Conservation (phyloP, 2,329 filamentous ascomycete genomes). For the Verticillium tricorpus region DNA sequence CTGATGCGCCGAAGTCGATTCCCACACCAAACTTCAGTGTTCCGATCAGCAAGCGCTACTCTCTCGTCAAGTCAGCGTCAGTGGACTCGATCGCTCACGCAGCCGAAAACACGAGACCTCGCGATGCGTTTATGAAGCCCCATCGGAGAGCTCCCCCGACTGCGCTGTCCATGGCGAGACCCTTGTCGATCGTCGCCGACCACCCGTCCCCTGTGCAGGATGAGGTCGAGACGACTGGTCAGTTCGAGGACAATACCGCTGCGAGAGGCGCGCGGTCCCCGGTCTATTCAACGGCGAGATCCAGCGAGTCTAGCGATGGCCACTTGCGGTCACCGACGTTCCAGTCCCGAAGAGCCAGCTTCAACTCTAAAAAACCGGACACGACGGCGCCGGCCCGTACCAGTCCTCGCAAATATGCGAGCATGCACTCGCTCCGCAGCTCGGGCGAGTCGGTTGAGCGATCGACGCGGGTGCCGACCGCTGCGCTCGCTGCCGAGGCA, state of each 20-base stretch:
- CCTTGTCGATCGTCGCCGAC: slow-evolving; percentile 51
- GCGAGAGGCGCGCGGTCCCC: slow-evolving; percentile 8
- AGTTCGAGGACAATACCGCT: slow-evolving; percentile 16
- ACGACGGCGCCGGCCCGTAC: slow-evolving; percentile 5
- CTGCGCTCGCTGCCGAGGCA: slow-evolving; percentile 9
- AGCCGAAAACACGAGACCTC: slow-evolving; percentile 13
- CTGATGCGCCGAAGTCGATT: slow-evolving; percentile 11
- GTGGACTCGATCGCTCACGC: slow-evolving; percentile 11
- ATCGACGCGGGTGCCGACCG: slow-evolving; percentile 3
- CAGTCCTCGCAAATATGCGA: slow-evolving; percentile 25
- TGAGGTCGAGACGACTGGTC: not conserved
- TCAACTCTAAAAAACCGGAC: slow-evolving; percentile 1
- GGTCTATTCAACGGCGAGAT: not conserved
- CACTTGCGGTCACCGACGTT: not conserved
- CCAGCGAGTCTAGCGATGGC: not conserved
- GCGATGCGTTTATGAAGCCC: slow-evolving; percentile 18
- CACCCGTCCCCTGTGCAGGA: slow-evolving; percentile 29
- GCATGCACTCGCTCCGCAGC: slow-evolving; percentile 24
- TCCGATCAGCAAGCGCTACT: slow-evolving; percentile 42
- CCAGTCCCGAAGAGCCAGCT: slow-evolving; percentile 3
- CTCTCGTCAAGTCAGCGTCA: slow-evolving; percentile 28
- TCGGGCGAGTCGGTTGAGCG: slow-evolving; percentile 10
- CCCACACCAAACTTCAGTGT: slow-evolving; percentile 50
- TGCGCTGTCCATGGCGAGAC: slow-evolving; percentile 41
- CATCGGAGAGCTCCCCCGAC: slow-evolving; percentile 38